A percentile compares a stretch with the other conserved stretches of the same genome.
Conservation (phyloP, 306 rosid species). For the Lagenaria siceraria region DNA sequence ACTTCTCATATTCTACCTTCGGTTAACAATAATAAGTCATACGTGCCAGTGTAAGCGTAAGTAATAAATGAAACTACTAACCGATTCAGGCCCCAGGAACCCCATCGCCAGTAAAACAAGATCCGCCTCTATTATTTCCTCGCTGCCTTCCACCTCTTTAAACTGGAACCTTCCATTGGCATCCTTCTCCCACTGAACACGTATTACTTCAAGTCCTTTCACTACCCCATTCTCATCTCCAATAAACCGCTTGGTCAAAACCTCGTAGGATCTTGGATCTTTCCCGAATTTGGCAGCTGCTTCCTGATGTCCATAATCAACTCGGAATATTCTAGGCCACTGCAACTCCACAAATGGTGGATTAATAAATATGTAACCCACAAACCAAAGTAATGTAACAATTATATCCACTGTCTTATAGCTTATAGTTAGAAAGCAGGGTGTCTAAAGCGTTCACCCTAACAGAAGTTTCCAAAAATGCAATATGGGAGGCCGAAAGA, state of each 20-base stretch:
- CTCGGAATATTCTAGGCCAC: constrained; percentile 96
- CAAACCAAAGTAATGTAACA: background rate
- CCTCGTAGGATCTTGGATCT: constrained; percentile 90
- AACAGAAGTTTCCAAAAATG: background rate
- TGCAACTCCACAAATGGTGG: constrained; percentile 23
- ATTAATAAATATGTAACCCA: background rate
- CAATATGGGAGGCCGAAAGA: background rate
- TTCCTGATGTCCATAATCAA: constrained; percentile 97
- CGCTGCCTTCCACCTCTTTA: constrained; percentile 83
- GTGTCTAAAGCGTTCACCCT: background rate
- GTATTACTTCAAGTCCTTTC: constrained; percentile 78
- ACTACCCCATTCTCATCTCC: constrained; percentile 78
- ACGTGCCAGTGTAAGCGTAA: background rate
- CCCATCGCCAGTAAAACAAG: constrained; percentile 90
- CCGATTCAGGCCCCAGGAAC: constrained; percentile 95
- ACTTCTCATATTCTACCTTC: background rate
- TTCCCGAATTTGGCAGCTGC: constrained; percentile 81
- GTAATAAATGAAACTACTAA: constrained; percentile 25
- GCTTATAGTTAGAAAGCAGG: background rate
- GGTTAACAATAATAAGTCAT: background rate
- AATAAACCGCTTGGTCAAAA: constrained; percentile 75
- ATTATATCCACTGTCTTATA: background rate
- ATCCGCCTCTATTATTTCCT: constrained; percentile 83
- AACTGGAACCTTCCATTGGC: constrained; percentile 64
- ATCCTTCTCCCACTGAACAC: constrained; percentile 85